phyloP scores from a whole-genome alignment of 2,329 filamentous ascomycete genomes.

The Pseudocercospora fijiensis region DNA sequence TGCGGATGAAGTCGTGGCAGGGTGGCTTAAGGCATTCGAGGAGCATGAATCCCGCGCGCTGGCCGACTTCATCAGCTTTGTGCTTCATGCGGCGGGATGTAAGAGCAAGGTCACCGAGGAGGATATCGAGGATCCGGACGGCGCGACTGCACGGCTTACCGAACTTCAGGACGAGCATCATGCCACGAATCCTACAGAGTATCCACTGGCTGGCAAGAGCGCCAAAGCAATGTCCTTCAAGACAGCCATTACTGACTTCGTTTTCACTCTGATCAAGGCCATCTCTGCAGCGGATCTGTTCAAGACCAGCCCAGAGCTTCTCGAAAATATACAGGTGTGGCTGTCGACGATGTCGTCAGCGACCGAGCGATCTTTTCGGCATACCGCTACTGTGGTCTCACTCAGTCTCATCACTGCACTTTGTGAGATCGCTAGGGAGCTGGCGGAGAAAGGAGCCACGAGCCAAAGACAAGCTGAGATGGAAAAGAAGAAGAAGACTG shows the following conservation, averaged over 20 bases:
- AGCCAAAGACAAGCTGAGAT: slow-evolving; percentile 75
- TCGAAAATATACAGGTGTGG: slow-evolving; percentile 90
- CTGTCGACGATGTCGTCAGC: slow-evolving; percentile 88
- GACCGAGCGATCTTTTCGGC: slow-evolving; percentile 81
- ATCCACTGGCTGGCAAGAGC: slow-evolving; percentile 81
- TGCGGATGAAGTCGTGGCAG: slow-evolving; percentile 56
- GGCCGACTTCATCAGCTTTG: slow-evolving; percentile 61
- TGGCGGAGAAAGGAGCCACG: slow-evolving; percentile 71
- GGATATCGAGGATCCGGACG: slow-evolving; percentile 87
- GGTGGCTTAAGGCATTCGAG: slow-evolving; percentile 59
- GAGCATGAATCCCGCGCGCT: slow-evolving; percentile 56
- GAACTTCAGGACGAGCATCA: slow-evolving; percentile 90
- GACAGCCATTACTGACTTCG: slow-evolving; percentile 73
- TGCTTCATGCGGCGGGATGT: slow-evolving; percentile 72
- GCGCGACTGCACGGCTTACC: slow-evolving; percentile 71
- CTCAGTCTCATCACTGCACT: slow-evolving; percentile 76
- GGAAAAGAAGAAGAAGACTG: slow-evolving; percentile 68
- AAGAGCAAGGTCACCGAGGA: slow-evolving; percentile 73
- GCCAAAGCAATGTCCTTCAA: slow-evolving; percentile 75
- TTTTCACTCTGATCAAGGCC: slow-evolving; percentile 70
- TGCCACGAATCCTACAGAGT: slow-evolving; percentile 72
- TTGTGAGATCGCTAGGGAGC: slow-evolving; percentile 68
- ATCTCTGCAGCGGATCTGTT: slow-evolving; percentile 79
- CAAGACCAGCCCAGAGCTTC: slow-evolving; percentile 71
- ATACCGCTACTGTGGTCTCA: slow-evolving; percentile 85